phyloP scores from a whole-genome alignment of 1,284 basidiomycete genomes.

The Sanguinoderma infundibulare region DNA sequence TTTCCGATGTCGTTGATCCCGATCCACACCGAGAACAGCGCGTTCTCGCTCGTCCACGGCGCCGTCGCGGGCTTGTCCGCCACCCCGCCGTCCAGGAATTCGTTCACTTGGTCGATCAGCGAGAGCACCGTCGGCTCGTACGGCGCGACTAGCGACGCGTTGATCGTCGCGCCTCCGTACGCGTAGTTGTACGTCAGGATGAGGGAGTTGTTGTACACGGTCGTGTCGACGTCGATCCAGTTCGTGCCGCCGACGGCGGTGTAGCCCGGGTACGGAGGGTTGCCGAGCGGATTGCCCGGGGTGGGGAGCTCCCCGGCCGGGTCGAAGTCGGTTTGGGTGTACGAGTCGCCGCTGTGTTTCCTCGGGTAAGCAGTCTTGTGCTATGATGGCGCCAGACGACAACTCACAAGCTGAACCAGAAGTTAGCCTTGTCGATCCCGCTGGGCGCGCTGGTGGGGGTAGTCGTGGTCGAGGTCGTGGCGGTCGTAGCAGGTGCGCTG shows the following conservation, averaged over 20 bases:
- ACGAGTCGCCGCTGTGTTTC: constrained; percentile 55
- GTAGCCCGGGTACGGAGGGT: constrained; percentile 60
- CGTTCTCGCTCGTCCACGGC: constrained; percentile 55
- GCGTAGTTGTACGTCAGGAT: constrained; percentile 64
- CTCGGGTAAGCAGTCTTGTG: not conserved
- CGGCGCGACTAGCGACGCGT: constrained; percentile 53
- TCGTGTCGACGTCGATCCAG: constrained; percentile 58
- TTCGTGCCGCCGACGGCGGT: constrained; percentile 56
- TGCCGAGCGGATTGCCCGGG: constrained; percentile 56
- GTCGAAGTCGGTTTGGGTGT: constrained; percentile 58
- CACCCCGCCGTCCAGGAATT: constrained; percentile 47
- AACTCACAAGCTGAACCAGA: constrained; percentile 56
- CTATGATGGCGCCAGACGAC: not conserved
- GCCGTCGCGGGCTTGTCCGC: constrained; percentile 49
- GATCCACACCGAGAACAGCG: constrained; percentile 64
- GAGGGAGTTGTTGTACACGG: constrained; percentile 53
- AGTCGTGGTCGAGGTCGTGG: constrained; percentile 30
- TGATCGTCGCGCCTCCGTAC: constrained; percentile 63
- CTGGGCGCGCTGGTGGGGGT: constrained; percentile 28
- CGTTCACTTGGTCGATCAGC: constrained; percentile 58
- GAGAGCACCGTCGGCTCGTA: constrained; percentile 54
- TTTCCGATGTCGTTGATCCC: constrained; percentile 67
- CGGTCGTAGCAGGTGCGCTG: constrained; percentile 26
- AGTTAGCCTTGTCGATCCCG: constrained; percentile 36
- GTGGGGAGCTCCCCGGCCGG: constrained; percentile 45